Evolutionary conservation across 2,329 filamentous ascomycete genomes (phyloP).

Genomic region (Aphanoascus verrucosus): DNA sequence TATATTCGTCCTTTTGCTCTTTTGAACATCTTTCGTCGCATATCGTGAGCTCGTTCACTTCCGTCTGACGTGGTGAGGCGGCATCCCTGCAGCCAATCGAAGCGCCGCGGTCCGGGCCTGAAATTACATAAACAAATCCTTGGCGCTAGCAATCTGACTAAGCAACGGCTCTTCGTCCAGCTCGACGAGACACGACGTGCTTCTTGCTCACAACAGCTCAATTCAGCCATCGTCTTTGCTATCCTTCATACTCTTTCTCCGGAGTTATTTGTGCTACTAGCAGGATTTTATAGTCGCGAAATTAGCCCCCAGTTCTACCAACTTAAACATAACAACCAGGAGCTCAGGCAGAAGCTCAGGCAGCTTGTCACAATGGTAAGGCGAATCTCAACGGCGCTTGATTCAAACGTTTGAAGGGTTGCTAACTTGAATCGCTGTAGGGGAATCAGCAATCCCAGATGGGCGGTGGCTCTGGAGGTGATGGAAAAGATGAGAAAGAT

Average conservation of each 20-base stretch:
- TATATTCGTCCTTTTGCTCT: no score
- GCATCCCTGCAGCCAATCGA: not conserved
- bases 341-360: not conserved
- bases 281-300: no score
- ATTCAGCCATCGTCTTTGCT: no score
- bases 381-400: not conserved
- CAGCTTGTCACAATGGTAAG: constrained; percentile 3
- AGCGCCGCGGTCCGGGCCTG: not conserved
- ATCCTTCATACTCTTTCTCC: no score
- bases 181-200: no score
- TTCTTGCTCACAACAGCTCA: no score
- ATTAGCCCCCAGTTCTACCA: no score
- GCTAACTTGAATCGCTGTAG: constrained; percentile 20
- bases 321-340: not conserved
- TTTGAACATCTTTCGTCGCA: no score
- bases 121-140: no score
- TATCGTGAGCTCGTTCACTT: not conserved
- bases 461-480: constrained; percentile 55
- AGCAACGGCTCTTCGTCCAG: not conserved
- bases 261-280: no score
- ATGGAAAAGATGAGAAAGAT: constrained; percentile 75
- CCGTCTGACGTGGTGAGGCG: not conserved
- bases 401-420: not conserved
- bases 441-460: constrained; percentile 65
- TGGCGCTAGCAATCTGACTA: not conserved